phyloP scores from a whole-genome alignment of 768 basidiomycete species.

The Mrakia hoshinonis region DNA sequence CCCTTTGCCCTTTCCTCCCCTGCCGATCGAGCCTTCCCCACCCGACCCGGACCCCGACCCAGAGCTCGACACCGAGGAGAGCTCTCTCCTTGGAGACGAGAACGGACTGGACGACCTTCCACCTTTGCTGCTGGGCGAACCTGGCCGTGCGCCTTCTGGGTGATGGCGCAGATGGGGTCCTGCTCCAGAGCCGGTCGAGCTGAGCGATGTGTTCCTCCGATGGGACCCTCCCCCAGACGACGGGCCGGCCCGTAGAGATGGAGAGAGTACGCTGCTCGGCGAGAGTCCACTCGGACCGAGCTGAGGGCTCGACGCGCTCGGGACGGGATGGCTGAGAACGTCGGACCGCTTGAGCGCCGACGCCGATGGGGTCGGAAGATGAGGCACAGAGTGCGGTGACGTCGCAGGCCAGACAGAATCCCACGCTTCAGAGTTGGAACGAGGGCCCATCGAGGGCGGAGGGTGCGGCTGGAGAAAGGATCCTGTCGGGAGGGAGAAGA shows the following conservation, averaged over 20 bases:
- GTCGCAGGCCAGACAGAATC: constrained; percentile 30
- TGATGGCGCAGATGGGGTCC: background rate
- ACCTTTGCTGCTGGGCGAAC: background rate
- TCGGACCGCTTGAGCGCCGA: background rate
- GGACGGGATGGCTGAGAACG: background rate
- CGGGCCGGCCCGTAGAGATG: background rate
- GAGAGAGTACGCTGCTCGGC: background rate
- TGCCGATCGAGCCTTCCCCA: background rate
- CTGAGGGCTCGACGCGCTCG: background rate
- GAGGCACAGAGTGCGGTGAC: constrained; percentile 26
- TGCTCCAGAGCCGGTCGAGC: background rate
- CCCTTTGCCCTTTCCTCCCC: background rate
- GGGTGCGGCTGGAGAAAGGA: constrained; percentile 17
- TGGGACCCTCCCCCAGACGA: background rate
- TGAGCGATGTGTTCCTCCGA: constrained; percentile 2
- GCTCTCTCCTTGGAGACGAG: background rate
- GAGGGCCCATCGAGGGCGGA: background rate
- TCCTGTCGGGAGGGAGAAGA: constrained; percentile 8
- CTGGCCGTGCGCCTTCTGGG: background rate
- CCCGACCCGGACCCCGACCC: background rate
- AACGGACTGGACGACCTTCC: background rate
- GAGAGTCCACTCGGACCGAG: background rate
- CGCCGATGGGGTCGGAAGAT: constrained; percentile 9
- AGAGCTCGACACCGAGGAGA: background rate
- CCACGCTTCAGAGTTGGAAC: constrained; percentile 26